phyloP scores from a whole-genome alignment of 2,329 filamentous ascomycete species.

The Curvularia verruculosa region DNA sequence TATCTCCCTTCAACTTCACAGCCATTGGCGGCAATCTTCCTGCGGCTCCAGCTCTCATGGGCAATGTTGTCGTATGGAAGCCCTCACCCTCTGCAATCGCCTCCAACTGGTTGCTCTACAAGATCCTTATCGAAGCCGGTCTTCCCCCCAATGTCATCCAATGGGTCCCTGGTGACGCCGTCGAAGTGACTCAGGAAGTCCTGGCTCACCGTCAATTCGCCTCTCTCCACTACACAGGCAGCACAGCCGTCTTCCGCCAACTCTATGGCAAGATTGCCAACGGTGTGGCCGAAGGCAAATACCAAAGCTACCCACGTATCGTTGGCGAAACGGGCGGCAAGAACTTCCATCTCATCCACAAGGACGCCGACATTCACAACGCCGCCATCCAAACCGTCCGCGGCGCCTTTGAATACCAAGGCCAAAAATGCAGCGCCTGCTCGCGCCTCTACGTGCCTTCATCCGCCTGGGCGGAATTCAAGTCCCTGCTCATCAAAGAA shows the following conservation, averaged over 20 bases:
- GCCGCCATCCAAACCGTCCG: slow-evolving; percentile 82
- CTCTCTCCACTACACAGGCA: slow-evolving; percentile 93
- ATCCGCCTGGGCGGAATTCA: slow-evolving; percentile 76
- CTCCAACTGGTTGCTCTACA: slow-evolving; percentile 89
- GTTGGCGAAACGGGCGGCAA: slow-evolving; percentile 92
- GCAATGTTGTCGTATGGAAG: slow-evolving; percentile 97
- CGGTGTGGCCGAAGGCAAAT: slow-evolving; percentile 80
- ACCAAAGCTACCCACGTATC: slow-evolving; percentile 83
- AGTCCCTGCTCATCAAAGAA: slow-evolving; percentile 69
- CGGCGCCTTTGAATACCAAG: slow-evolving; percentile 88
- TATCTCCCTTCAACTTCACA: slow-evolving; percentile 97
- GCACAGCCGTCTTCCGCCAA: slow-evolving; percentile 86
- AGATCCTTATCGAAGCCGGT: slow-evolving; percentile 89
- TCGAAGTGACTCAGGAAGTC: slow-evolving; percentile 78
- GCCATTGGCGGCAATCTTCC: slow-evolving; percentile 89
- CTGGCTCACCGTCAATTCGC: slow-evolving; percentile 81
- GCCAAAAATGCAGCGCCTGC: slow-evolving; percentile 88
- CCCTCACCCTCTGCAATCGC: slow-evolving; percentile 87
- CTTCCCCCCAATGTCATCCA: slow-evolving; percentile 90
- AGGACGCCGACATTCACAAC: slow-evolving; percentile 76
- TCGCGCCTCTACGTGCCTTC: slow-evolving; percentile 79
- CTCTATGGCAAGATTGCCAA: slow-evolving; percentile 85
- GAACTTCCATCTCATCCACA: slow-evolving; percentile 88
- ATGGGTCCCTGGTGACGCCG: slow-evolving; percentile 88
- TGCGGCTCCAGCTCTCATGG: slow-evolving; percentile 82